phyloP scores from a whole-genome alignment of 306 rosid genomes.

The Acmispon strigosus region DNA sequence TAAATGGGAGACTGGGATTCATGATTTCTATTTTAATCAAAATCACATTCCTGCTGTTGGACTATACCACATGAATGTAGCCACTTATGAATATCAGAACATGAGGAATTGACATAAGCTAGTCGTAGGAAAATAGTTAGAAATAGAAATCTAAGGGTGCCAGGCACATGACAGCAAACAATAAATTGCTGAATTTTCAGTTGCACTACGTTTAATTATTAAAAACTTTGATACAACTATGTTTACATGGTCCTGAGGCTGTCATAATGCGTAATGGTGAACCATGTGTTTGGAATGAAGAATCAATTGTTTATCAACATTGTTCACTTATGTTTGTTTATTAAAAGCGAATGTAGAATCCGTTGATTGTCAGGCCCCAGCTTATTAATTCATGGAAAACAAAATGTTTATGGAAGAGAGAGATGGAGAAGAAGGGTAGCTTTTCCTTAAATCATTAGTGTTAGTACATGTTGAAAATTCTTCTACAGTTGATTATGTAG shows the following conservation, averaged over 20 bases:
- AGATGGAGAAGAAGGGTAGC: background rate
- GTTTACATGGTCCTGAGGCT: slow-evolving; percentile 16
- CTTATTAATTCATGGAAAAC: background rate
- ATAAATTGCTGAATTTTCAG: background rate
- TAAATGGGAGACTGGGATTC: background rate
- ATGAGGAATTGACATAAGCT: slow-evolving; percentile 19
- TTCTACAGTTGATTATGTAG: no score
- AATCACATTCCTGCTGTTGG: slow-evolving; percentile 22
- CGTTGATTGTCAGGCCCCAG: background rate
- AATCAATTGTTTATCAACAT: background rate
- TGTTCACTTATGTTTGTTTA: background rate
- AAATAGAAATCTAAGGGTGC: background rate
- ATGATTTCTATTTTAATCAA: slow-evolving; percentile 3
- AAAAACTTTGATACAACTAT: background rate
- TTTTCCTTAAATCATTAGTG: background rate
- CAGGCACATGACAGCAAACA: slow-evolving; percentile 25
- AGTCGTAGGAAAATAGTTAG: slow-evolving; percentile 16
- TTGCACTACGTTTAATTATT: background rate
- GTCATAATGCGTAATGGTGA: background rate
- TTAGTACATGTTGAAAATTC: background rate
- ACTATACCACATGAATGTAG: background rate
- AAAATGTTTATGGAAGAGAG: background rate
- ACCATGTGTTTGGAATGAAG: background rate
- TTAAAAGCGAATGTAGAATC: background rate
- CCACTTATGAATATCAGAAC: background rate